A percentile compares a stretch with the other conserved stretches of the same genome.
Evolutionary conservation across 441 rosid species (phyloP).

Genomic region (Populus hybrid): DNA sequence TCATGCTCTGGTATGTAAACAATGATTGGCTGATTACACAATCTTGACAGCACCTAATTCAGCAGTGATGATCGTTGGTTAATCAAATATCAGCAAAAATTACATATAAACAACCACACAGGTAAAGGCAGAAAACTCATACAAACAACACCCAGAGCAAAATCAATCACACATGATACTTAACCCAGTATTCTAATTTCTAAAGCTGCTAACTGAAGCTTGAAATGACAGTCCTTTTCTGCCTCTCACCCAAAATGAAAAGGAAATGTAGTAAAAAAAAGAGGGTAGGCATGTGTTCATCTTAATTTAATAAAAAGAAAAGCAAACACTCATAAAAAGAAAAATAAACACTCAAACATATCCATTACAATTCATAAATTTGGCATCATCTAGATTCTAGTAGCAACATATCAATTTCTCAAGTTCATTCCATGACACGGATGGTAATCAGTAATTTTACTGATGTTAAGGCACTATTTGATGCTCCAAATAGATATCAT

Average conservation of each 20-base stretch:
- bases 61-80: slow-evolving; percentile 14
- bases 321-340: not conserved
- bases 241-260: not conserved
- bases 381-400: not conserved
- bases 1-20: slow-evolving; percentile 87
- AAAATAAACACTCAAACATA: not conserved
- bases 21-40: slow-evolving; percentile 67
- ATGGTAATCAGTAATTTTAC: not conserved
- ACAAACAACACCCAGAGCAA: not conserved
- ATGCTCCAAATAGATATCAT: not conserved
- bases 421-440: not conserved
- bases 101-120: not conserved
- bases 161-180: not conserved
- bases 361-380: not conserved
- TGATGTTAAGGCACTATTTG: not conserved
- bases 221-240: not conserved
- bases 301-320: no score
- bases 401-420: not conserved
- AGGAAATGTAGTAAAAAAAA: not conserved
- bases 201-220: slow-evolving; percentile 2
- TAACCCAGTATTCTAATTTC: not conserved
- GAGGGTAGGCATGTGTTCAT: not conserved
- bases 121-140: not conserved
- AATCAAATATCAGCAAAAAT: not conserved
- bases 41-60: slow-evolving; percentile 73